These are phyloP conservation scores for Chytriomyces hyalinus DNA, from an alignment of 192 early-diverging fungal genomes.

Conservation along the genomic window DNA sequence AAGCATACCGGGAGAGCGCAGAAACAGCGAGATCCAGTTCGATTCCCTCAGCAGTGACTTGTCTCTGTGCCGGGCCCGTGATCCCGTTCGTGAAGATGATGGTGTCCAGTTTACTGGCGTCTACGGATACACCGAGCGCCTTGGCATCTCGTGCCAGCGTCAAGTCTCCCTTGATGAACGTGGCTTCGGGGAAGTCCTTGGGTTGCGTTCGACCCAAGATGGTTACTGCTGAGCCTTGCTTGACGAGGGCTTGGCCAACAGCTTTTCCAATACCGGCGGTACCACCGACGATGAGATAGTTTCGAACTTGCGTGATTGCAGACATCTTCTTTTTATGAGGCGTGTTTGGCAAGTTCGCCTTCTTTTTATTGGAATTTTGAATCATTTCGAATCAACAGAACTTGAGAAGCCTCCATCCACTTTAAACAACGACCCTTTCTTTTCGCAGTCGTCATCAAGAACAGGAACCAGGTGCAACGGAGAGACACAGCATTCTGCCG, in stretches of 20 bases:
- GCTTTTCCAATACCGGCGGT: not conserved
- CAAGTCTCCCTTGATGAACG: not conserved
- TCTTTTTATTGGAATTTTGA: too few relatives aligned
- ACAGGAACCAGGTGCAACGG: too few relatives aligned
- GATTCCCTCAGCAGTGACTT: not conserved
- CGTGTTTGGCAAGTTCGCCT: too few relatives aligned
- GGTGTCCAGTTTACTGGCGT: not conserved
- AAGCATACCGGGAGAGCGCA: not conserved
- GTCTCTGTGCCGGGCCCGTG: not conserved
- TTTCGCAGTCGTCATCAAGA: too few relatives aligned
- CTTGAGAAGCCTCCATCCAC: too few relatives aligned
- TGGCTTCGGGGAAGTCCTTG: not conserved
- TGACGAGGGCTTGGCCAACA: not conserved
- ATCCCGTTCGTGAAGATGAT: not conserved
- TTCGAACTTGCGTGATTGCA: not conserved
- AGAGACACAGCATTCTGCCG: too few relatives aligned
- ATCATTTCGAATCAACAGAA: too few relatives aligned
- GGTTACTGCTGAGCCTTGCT: not conserved
- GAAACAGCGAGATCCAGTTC: not conserved
- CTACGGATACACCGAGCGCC: not conserved
- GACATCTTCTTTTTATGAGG: too few relatives aligned
- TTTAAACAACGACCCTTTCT: too few relatives aligned
- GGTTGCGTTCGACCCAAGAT: not conserved
- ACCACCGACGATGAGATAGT: conserved; percentile 1
- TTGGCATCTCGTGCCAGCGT: not conserved